phyloP scores from a whole-genome alignment of 73 alveolate genomes.

The Symbiodinium natans region DNA sequence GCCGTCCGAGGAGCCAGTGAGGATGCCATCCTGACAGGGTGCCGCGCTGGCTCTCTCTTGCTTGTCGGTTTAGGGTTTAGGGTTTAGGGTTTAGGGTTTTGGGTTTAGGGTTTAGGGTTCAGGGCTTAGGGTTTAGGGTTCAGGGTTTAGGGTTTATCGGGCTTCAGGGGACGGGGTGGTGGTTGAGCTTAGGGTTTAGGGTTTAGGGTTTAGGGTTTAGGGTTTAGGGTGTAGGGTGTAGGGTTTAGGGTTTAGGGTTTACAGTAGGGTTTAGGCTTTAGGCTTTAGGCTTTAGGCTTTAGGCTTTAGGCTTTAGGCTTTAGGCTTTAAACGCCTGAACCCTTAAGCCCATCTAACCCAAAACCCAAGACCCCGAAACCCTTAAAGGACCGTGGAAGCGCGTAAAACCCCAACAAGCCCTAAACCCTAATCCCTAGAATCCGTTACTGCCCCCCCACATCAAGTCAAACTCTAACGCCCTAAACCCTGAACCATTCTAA shows the following conservation, averaged over 20 bases:
- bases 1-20: conserved; percentile 83
- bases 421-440: not conserved
- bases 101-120: not conserved
- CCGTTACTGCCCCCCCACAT: too few species aligned
- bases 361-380: not conserved
- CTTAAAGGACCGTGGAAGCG: not conserved
- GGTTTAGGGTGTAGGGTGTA: too few species aligned
- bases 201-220: too few species aligned
- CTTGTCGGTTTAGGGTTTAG: not conserved
- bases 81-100: not conserved
- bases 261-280: too few species aligned
- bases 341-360: too few species aligned
- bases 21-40: conserved; percentile 44
- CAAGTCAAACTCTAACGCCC: too few species aligned
- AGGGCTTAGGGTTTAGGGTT: not conserved
- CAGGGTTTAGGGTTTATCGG: not conserved
- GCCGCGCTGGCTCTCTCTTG: not conserved
- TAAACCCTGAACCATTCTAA: too few species aligned
- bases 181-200: too few species aligned
- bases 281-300: too few species aligned
- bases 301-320: too few species aligned
- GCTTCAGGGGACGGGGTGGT: not conserved
- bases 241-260: too few species aligned
- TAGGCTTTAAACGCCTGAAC: too few species aligned
- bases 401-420: not conserved